Percentiles rank a stretch among this genome's conserved stretches.
Conservation (phyloP, 106 monocot species). For the Acorus gramineus region DNA sequence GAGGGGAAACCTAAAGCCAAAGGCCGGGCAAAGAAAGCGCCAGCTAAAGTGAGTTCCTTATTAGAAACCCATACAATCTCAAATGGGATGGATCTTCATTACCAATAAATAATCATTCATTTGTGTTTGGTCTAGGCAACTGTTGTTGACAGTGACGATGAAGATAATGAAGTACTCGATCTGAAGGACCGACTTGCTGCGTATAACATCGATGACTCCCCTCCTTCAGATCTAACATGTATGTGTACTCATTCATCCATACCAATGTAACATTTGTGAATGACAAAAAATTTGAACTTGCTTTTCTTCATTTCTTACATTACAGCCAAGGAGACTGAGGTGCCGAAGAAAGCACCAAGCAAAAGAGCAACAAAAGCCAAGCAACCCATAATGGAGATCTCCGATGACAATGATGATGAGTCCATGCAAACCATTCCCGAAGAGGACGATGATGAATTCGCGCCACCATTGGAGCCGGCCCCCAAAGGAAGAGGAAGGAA, state of each 20-base stretch:
- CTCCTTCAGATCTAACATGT: constrained; percentile 58
- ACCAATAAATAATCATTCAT: too few species aligned
- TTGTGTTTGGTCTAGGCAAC: constrained; percentile 8
- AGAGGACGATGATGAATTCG: constrained; percentile 21
- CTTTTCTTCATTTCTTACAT: background rate
- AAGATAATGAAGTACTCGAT: constrained; percentile 43
- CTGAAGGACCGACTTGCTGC: constrained; percentile 63
- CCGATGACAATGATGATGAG: constrained; percentile 16
- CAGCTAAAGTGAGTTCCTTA: constrained; percentile 3
- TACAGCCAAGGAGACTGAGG: constrained; percentile 43
- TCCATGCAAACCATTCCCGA: constrained; percentile 9
- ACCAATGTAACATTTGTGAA: too few species aligned
- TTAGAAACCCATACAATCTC: too few species aligned
- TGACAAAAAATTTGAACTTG: background rate
- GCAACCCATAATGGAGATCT: constrained; percentile 3
- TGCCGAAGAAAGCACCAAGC: constrained; percentile 6
- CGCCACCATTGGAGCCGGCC: constrained; percentile 6
- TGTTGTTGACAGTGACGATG: constrained; percentile 47
- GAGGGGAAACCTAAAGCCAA: constrained; percentile 25
- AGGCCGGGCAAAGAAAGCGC: constrained; percentile 38
- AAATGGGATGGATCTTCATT: too few species aligned
- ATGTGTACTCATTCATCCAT: background rate
- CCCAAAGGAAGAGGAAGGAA: constrained; percentile 35
- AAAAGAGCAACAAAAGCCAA: constrained; percentile 12
- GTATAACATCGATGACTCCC: constrained; percentile 44